These are phyloP conservation scores for Saccharomyces hybrid DNA, from an alignment of 1,139 yeast species.

Conservation along the genomic window DNA sequence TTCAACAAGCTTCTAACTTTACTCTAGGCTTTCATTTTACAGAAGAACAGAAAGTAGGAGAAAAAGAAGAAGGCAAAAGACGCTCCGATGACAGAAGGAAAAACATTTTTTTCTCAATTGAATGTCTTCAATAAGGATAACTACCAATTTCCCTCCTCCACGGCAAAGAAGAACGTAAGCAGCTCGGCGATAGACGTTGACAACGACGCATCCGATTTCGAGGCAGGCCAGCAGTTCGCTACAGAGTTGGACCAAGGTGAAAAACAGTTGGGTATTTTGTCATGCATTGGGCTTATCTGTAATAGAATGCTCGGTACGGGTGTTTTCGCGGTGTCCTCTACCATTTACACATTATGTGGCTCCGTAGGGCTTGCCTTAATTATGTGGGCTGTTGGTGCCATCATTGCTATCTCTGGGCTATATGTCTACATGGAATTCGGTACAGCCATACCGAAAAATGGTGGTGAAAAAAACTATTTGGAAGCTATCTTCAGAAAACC, in stretches of 20 bases:
- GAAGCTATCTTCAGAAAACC: conserved; percentile 69
- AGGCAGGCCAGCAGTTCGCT: conserved; percentile 26
- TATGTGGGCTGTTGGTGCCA: conserved; percentile 72
- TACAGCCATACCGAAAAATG: conserved; percentile 74
- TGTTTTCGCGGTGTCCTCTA: conserved; percentile 78
- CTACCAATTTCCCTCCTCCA: conserved; percentile 11
- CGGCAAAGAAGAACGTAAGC: conserved; percentile 3
- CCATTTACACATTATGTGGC: conserved; percentile 56
- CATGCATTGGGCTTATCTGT: conserved; percentile 61
- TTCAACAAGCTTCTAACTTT: background rate
- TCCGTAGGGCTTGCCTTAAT: conserved; percentile 67
- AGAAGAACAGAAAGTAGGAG: background rate
- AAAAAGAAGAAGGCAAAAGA: background rate
- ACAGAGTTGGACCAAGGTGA: conserved; percentile 45
- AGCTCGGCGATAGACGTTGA: conserved; percentile 7
- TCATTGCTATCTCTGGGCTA: conserved; percentile 67
- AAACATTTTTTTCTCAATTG: conserved; percentile 21
- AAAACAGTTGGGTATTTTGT: conserved; percentile 55
- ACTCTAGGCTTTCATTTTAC: background rate
- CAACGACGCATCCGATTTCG: conserved; percentile 18
- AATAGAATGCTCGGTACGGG: conserved; percentile 88
- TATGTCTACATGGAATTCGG: conserved; percentile 81
- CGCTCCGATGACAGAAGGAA: conserved; percentile 14
- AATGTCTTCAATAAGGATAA: conserved; percentile 28
- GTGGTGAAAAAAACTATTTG: conserved; percentile 81